Base-by-base conservation (phyloP, 2,329 filamentous ascomycete species). In the Colletotrichum phormii region DNA sequence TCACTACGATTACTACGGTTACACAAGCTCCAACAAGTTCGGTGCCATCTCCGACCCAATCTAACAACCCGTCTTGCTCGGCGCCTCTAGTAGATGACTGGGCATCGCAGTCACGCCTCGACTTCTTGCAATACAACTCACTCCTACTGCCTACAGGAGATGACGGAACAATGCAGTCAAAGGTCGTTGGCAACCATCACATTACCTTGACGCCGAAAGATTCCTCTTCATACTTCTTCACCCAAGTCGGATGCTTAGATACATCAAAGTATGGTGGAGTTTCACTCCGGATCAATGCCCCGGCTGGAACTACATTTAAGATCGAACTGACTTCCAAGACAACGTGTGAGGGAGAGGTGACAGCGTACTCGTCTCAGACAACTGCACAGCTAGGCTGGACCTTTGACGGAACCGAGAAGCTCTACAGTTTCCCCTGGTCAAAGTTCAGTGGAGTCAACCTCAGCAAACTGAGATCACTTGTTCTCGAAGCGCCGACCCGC, bases 121-220 rank as follows among this genome's bases (percentile, higher is more conserved):
- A 87, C 1, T 91, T 91, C 79, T 80, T 91, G 18, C 88, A 83
- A 76, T 91, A 91, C 82, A 91, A 91, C 77, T 84, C 89, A 49
- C 82, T 91, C 81, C 81, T 87, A 2, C 81, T 87, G 74, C 83
- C 89, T 4, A 87, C 87, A 6, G 89, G 88, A 42, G 88, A 90
- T 74, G 89, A 91, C 77, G 86, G 80, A 2, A 87, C 87, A 7
- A 90, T 91, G 87, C 82, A 84, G 26, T 89, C 88, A 1, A 80
- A 90, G 29, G 82, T 85, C 15, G 88, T 90, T 51, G 84, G 84
- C 73, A 85, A 88, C 77, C 78, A 85, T 80, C 85, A 83, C 60
- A 81, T 90, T 1, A 88, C 87, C 15, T 80, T 91, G 9, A 89
- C 86, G 1, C 88, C 89, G 15, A 81, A 79, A 64, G 78, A 82